A percentile compares a stretch with the other conserved stretches of the same genome.
These are phyloP conservation scores for Fomitopsis pinicola DNA, from an alignment of 1,284 basidiomycete species.

Conservation along the genomic window DNA sequence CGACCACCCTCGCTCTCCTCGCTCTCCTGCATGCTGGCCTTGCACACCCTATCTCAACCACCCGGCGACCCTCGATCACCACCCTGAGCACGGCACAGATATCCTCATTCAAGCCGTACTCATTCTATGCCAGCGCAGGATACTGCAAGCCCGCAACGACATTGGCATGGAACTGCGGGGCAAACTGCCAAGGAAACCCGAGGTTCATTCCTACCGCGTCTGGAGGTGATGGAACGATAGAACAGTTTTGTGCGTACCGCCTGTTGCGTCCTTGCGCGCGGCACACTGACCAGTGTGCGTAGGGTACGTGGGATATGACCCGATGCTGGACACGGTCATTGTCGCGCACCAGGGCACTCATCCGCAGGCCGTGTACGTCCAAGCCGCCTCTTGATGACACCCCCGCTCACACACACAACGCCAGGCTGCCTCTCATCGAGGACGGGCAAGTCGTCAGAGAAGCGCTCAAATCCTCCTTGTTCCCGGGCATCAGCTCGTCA, in stretches of 20 bases:
- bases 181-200: slow-evolving; percentile 45
- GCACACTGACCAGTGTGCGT: neutral
- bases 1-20: neutral
- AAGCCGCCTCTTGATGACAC: neutral
- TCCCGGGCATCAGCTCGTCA: slow-evolving; percentile 48
- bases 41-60: neutral
- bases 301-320: slow-evolving; percentile 46
- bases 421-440: slow-evolving; percentile 46
- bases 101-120: slow-evolving; percentile 45
- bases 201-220: slow-evolving; percentile 52
- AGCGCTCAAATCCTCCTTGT: slow-evolving; percentile 41
- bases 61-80: slow-evolving; percentile 28
- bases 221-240: slow-evolving; percentile 49
- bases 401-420: neutral
- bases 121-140: slow-evolving; percentile 49
- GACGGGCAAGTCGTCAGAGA: slow-evolving; percentile 45
- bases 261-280: neutral
- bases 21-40: neutral
- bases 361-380: slow-evolving; percentile 38
- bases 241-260: slow-evolving; percentile 41
- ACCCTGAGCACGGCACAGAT: slow-evolving; percentile 40
- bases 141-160: slow-evolving; percentile 46
- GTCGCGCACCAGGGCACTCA: slow-evolving; percentile 54
- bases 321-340: slow-evolving; percentile 37
- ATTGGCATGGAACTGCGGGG: slow-evolving; percentile 54